These are phyloP conservation scores for Polychaeton citri DNA, from an alignment of 2,329 filamentous ascomycete genomes.

Conservation along the genomic window DNA sequence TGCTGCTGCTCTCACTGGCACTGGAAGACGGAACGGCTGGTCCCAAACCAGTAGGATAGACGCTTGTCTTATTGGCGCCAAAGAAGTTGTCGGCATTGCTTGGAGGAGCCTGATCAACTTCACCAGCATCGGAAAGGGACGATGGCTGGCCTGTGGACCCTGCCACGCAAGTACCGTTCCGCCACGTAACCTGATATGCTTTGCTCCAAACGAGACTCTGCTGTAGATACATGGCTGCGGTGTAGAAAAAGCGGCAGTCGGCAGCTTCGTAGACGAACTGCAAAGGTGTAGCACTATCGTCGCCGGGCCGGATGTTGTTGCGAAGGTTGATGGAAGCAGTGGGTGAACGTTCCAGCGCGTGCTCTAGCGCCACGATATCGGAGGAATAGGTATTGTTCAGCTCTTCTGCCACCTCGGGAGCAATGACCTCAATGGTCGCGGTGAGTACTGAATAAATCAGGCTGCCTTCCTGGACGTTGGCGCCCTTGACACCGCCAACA, in stretches of 20 bases:
- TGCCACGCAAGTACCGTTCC: no score
- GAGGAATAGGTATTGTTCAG: not conserved
- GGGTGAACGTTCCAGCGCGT: constrained; percentile 1
- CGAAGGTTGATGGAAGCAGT: constrained; percentile 19
- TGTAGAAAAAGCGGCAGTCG: constrained; percentile 28
- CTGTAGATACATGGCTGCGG: constrained; percentile 20
- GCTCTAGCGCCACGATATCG: not conserved
- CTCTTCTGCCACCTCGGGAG: no score
- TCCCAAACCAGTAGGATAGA: no score
- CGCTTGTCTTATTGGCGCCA: no score
- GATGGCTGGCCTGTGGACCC: not conserved
- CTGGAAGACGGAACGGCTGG: no score
- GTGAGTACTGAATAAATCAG: not conserved
- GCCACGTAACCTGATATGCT: constrained; percentile 23
- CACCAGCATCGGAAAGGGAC: no score
- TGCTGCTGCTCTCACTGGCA: no score
- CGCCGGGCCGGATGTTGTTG: constrained; percentile 19
- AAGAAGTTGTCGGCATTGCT: no score
- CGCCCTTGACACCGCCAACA: constrained; percentile 28
- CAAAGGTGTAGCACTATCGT: constrained; percentile 20
- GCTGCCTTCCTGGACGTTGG: constrained; percentile 15
- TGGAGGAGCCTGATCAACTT: no score
- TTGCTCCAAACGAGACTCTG: constrained; percentile 25
- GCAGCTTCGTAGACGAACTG: constrained; percentile 30
- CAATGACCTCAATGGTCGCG: no score